Conservation (phyloP, 2,329 filamentous ascomycete genomes). For the Setomelanomma holmii region DNA sequence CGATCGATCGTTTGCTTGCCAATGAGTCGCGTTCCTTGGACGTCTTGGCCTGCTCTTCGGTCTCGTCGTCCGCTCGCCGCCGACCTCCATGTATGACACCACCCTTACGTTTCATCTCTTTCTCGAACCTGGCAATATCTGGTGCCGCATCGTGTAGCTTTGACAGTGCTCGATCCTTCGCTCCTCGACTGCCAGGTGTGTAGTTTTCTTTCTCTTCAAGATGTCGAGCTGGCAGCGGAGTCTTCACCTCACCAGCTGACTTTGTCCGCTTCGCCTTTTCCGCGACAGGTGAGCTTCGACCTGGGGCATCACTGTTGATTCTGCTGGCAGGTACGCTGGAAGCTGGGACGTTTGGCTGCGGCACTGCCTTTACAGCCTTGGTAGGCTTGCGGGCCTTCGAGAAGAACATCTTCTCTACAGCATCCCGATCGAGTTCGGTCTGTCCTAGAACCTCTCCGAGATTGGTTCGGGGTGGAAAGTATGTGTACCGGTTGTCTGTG, state of each 20-base stretch:
- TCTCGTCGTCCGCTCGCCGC: constrained; percentile 49
- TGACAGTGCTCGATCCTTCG: constrained; percentile 83
- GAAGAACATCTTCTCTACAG: constrained; percentile 74
- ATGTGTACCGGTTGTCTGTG: constrained; percentile 77
- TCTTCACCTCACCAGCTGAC: constrained; percentile 49
- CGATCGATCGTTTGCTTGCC: constrained; percentile 55
- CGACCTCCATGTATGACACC: constrained; percentile 66
- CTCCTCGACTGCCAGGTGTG: constrained; percentile 83
- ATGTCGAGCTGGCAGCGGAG: constrained; percentile 56
- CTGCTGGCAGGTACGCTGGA: constrained; percentile 26
- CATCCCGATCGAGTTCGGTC: constrained; percentile 77
- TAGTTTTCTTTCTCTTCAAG: constrained; percentile 77
- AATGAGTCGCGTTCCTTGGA: constrained; percentile 47
- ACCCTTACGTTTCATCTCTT: constrained; percentile 84
- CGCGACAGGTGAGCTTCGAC: constrained; percentile 30
- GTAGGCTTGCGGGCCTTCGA: constrained; percentile 31
- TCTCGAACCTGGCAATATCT: constrained; percentile 90
- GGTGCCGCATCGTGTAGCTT: constrained; percentile 78
- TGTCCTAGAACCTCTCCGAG: constrained; percentile 92
- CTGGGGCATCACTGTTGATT: constrained; percentile 23
- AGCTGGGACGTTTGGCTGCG: constrained; percentile 25
- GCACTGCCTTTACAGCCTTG: constrained; percentile 28
- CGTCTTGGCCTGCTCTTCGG: constrained; percentile 38
- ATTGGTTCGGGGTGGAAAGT: constrained; percentile 89
- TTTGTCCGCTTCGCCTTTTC: constrained; percentile 38